Percentiles rank a stretch among this genome's conserved stretches.
These are phyloP conservation scores for Chytridium lagenaria DNA, from an alignment of 371 early-diverging fungal genomes.

Conservation along the genomic window DNA sequence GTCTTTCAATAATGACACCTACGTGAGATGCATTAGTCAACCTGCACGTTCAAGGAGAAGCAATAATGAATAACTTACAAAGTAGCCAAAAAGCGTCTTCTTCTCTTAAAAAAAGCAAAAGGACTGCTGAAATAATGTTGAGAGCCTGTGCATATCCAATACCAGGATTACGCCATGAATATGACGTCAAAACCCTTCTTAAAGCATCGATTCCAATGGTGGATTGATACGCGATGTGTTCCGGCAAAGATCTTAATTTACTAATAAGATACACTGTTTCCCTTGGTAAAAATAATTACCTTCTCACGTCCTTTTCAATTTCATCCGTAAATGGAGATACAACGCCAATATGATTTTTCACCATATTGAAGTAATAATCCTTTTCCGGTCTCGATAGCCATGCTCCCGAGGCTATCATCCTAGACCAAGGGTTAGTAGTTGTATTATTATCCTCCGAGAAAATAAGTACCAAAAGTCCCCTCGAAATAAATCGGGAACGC, in stretches of 20 bases:
- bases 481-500: constrained; percentile 52
- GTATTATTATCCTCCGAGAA: background rate
- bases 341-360: constrained; percentile 41
- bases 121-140: constrained; percentile 66
- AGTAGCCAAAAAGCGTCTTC: constrained; percentile 73
- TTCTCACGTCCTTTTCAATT: constrained; percentile 72
- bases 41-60: background rate
- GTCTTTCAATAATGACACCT: constrained; percentile 59
- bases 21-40: background rate
- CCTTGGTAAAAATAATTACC: constrained; percentile 39
- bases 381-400: constrained; percentile 55
- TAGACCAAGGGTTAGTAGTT: constrained; percentile 18
- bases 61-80: constrained; percentile 48
- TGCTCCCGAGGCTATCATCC: constrained; percentile 55
- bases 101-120: constrained; percentile 66
- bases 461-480: constrained; percentile 58
- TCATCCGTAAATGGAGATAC: constrained; percentile 59
- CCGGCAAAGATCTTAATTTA: constrained; percentile 57
- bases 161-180: constrained; percentile 67
- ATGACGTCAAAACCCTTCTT: constrained; percentile 64
- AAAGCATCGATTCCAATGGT: constrained; percentile 62
- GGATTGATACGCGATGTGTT: constrained; percentile 70
- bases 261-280: constrained; percentile 7
- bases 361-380: constrained; percentile 47
- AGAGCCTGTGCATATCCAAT: constrained; percentile 76